Base-by-base conservation (phyloP, 148 eudicot species). In the Agrostemma githago region DNA sequence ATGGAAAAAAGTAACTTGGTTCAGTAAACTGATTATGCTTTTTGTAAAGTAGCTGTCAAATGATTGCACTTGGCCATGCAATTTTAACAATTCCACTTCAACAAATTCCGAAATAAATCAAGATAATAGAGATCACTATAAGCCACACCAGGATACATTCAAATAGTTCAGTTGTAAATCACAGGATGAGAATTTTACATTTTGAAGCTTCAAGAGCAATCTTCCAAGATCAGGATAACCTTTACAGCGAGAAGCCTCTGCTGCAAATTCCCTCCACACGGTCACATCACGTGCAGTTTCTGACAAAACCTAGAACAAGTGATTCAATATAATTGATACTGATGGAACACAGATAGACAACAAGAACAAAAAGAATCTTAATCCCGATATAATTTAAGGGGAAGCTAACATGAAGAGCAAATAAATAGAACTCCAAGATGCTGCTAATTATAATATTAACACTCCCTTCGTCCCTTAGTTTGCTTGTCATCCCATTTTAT, bases 191-290 rank as follows among this genome's bases (percentile, higher is more conserved):
- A 72, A 72, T 21, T 79, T 90, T 92, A 96, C 99, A 77, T 80
- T 89, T 70, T 83, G 86, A 78, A 96, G 92, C 85, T 89, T 92
- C 70, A 87, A 72, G 79, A 92, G 97, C 88, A 89, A 82, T 85
- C 85, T 88, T 80, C 99, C 99, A 71, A 96, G 90, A 82, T 92
- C 94, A 76, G 88, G 77, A 80, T 96, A 96, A 77, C 84, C 83
- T 81, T 90, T 89, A 80, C 94, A 90, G 57, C 80, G 81, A 76
- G 95, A 88, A 84, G 92, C 94, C 78, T 92, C 97, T 75, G 74
- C 60, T 8, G 97, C 92, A 72, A 92, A 96, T 68, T 90, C 92
- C 89, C 88, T 92, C 96, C 90, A 88, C 41, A 82, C 89, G 81
- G 43, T 76, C 61, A 86, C 82, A 70, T 84, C 80, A 54, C 91